Percentiles rank a stretch among this genome's conserved stretches.
Evolutionary conservation across 129 eudicot genomes (phyloP).

Genomic region (Centaurea solstitialis): DNA sequence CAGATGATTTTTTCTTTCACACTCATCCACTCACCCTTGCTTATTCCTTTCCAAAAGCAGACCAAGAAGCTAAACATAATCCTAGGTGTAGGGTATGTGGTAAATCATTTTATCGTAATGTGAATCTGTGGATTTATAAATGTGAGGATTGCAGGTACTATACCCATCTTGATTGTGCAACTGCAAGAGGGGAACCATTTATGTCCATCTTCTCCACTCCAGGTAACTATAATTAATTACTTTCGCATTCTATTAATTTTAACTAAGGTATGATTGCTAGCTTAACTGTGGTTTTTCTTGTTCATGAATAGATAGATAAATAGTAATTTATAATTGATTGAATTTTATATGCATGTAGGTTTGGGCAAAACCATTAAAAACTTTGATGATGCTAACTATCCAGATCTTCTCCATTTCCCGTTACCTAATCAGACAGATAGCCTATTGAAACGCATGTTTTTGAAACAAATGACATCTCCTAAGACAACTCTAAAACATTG

Average conservation of each 20-base stretch:
- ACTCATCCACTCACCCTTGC: constrained; percentile 1
- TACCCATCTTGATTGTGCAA: not conserved
- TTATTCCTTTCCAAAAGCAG: not conserved
- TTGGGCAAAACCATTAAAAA: not conserved
- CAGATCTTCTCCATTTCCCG: not conserved
- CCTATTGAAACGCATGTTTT: not conserved
- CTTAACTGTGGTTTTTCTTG: too few relatives aligned
- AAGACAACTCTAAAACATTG: not conserved
- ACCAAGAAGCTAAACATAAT: not conserved
- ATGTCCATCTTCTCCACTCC: not conserved
- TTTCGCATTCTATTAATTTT: not conserved
- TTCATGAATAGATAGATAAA: too few relatives aligned
- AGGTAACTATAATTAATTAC: not conserved
- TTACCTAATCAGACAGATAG: not conserved
- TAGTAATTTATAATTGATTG: too few relatives aligned
- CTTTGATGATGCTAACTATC: not conserved
- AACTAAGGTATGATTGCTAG: too few relatives aligned
- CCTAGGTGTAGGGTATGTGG: not conserved
- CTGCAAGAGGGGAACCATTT: not conserved
- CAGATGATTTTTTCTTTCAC: not conserved
- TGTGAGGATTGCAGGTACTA: not conserved
- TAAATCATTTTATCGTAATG: not conserved
- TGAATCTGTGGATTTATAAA: not conserved
- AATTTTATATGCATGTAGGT: too few relatives aligned
- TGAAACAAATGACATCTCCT: not conserved